Conservation (phyloP, 805 yeast genomes). For the Saccharomycopsis amapae region DNA sequence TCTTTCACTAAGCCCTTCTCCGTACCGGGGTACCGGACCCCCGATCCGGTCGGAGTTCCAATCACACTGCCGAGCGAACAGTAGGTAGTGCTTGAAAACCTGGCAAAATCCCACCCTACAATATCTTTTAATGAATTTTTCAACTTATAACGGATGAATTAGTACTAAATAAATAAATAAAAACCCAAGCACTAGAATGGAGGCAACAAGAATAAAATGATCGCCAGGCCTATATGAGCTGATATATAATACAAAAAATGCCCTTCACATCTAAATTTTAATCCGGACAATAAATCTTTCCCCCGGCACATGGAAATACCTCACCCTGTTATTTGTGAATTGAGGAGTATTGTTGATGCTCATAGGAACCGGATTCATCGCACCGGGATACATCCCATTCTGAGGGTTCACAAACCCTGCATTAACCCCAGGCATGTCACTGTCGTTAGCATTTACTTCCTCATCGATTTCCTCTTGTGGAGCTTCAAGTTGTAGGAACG, state of each 20-base stretch:
- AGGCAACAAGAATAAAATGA: not conserved
- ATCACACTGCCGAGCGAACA: not conserved
- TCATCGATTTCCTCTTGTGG: constrained; percentile 3
- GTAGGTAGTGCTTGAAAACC: not conserved
- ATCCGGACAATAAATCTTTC: not conserved
- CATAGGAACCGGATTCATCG: too few relatives aligned
- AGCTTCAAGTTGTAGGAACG: constrained; percentile 34
- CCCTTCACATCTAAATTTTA: not conserved
- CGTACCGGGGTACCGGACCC: not conserved
- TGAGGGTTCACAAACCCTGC: too few relatives aligned
- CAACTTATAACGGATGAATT: not conserved
- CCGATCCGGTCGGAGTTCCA: not conserved
- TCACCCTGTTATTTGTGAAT: not conserved
- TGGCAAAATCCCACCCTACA: not conserved
- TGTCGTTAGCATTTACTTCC: too few relatives aligned
- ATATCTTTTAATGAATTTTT: too few relatives aligned
- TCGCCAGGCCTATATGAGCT: not conserved
- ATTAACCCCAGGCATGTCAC: not conserved
- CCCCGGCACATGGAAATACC: not conserved
- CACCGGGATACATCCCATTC: too few relatives aligned
- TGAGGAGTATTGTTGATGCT: too few relatives aligned
- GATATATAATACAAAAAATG: not conserved
- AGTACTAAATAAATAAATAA: not conserved
- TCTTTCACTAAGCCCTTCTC: not conserved
- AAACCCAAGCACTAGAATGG: not conserved